phyloP scores from a whole-genome alignment of 192 early-diverging fungal species.

The Backusella australiensis region DNA sequence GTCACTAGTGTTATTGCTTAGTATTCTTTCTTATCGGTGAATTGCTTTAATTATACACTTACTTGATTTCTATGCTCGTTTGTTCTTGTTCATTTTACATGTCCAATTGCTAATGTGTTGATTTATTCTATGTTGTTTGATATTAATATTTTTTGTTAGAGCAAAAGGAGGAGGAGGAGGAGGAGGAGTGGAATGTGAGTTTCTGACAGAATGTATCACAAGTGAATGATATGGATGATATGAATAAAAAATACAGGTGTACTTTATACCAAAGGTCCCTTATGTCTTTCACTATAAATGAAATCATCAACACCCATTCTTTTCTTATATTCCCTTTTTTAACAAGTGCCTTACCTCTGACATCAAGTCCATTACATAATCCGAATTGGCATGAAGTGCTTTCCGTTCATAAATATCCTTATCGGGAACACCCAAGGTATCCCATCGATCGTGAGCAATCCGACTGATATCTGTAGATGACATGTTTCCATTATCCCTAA shows the following conservation, averaged over 20 bases:
- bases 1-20: neutral
- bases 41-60: neutral
- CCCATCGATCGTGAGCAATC: neutral
- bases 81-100: neutral
- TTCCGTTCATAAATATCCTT: conserved; percentile 6
- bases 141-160: neutral
- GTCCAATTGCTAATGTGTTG: neutral
- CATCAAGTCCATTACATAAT: conserved; percentile 10
- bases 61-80: neutral
- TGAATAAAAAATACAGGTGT: neutral
- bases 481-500: neutral
- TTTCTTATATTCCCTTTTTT: neutral
- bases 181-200: neutral
- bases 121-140: neutral
- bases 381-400: conserved; percentile 12
- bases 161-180: neutral
- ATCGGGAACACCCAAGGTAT: neutral
- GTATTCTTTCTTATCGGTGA: neutral
- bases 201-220: neutral
- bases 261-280: too few relatives aligned
- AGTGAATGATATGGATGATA: neutral
- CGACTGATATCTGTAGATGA: neutral
- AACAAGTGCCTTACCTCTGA: neutral
- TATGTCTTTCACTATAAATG: neutral
- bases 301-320: neutral